Base-by-base conservation (phyloP, 1,139 yeast species). In the Wickerhamomyces sp. region DNA sequence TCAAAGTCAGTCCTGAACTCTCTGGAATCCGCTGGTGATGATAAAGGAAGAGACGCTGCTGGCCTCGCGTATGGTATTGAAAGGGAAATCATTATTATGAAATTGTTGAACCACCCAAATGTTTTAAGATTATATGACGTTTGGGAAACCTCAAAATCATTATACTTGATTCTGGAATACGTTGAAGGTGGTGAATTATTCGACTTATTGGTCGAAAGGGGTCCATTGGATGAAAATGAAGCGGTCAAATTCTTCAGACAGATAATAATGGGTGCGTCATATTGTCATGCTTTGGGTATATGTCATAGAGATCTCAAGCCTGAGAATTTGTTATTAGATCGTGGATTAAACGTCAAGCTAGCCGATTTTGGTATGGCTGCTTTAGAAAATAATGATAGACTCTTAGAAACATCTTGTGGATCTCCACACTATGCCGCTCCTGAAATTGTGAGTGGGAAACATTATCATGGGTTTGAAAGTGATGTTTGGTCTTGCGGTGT, bases 361-460 rank as follows among this genome's bases (percentile, higher is more conserved):
- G 95, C 94, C 7, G 95, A 84, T 61, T 84, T 84, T 55, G 95
- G 94, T 37, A 84, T 84, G 94, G 94, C 94, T 20, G 92, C 94
- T 20, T 65, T 84, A 47, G 90, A 84, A 60, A 73, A 82, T 45
- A 79, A 80, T 42, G 85, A 82, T 33, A 79, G 77, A 59, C 63
- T 84, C 42, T 65, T 84, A 40, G 89, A 82, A 58, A 84, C 95
- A 9, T 77, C 86, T 13, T 84, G 95, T 66, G 95, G 94, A 3
- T 81, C 89, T 29, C 94, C 95, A 17, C 95, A 84, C 63, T 84
- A 84, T 59, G 94, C 94, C 13, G 87, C 94, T 7, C 95, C 95
- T 1, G 95, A 84, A 64, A 84, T 84, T 47, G 90, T 84, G 25
- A 74, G 81, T 54, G 92, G 94, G 13, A 74, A 76, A 52, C 78